Percentiles rank a stretch among this genome's conserved stretches.
Evolutionary conservation across 2,329 filamentous ascomycete species (phyloP).

Genomic region (Hypoxylon sp.): DNA sequence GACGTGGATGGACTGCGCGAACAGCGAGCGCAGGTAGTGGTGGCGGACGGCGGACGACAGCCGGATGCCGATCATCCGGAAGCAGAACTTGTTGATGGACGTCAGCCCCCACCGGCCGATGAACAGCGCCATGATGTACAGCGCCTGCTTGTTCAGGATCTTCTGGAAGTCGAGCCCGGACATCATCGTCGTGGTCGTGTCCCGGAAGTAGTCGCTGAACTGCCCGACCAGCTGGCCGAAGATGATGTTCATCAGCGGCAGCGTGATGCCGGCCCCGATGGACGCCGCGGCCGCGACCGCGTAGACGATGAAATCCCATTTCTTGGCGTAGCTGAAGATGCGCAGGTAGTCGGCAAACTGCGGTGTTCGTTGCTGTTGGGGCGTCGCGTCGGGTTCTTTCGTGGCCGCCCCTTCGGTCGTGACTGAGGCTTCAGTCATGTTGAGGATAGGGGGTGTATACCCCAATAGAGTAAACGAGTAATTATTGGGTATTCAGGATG

Average conservation of each 20-base stretch:
- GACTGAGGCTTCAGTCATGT: too few species aligned
- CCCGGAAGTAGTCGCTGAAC: slow-evolving; percentile 53
- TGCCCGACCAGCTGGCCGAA: slow-evolving; percentile 59
- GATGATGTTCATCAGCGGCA: slow-evolving; percentile 65
- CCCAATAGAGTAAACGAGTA: too few species aligned
- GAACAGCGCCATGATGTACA: slow-evolving; percentile 76
- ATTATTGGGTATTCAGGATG: too few species aligned
- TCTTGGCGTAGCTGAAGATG: slow-evolving; percentile 59
- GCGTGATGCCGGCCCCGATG: slow-evolving; percentile 44
- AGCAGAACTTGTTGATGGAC: slow-evolving; percentile 58
- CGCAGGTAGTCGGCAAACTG: slow-evolving; percentile 23
- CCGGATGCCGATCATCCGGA: neutral
- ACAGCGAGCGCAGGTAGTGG: neutral
- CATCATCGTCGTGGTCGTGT: slow-evolving; percentile 42
- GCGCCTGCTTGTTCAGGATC: slow-evolving; percentile 53
- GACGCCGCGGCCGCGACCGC: slow-evolving; percentile 51
- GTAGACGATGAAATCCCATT: slow-evolving; percentile 57
- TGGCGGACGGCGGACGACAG: neutral
- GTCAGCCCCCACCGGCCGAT: slow-evolving; percentile 67
- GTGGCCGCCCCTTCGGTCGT: too few species aligned
- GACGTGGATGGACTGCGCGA: neutral
- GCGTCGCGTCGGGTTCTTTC: neutral
- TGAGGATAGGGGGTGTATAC: too few species aligned
- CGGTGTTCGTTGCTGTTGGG: slow-evolving; percentile 1
- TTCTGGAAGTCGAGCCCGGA: slow-evolving; percentile 49